Evolutionary conservation across 768 basidiomycete genomes (phyloP), one percentile per base, ranked within the genome.

Genomic region (Cyathus striatus): DNA sequence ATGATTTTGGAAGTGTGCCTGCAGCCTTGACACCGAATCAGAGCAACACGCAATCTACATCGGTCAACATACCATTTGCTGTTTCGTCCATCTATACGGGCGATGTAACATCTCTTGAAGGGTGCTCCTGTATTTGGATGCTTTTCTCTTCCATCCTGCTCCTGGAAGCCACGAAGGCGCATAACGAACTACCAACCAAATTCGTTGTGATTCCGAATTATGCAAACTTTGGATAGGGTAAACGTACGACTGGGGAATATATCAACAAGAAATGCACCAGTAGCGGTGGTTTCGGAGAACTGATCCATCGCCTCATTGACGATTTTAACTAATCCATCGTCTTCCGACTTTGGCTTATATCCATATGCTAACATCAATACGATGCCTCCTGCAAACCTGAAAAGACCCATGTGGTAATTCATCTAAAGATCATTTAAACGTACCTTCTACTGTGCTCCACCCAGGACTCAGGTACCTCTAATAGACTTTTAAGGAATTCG

Each of bases 231-330:
- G n/a, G n/a, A n/a, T n/a, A n/a, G n/a, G n/a, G n/a, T n/a, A 7
- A n/a, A 35, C 44, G 21, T 40, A 54, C 59, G 43, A 16, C 51
- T 40, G 1, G 67, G 66, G 7, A 66, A 42, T 0, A 53, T 26
- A 36, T 65, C 63, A 13, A 64, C 61, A 5, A 59, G 47, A 42
- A 54, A 61, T 5, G 58, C 49, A 18, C 56, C 52, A 2, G 56
- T 49, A 5, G 36, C 42, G 6, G 47, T 40, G 10, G 52, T 38
- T 23, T 49, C 50, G 10, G 51, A 50, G 25, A 62, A 59, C 6
- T 54, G 52, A 10, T 53, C 47, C 44, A 60, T 56, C 0, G 54
- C 53, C 7, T 50, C 47, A 20, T 60, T 54, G 1, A 56, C 52
- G 16, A 57, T n/a, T 22, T 42, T 45, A 16, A 55, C 43, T 20